Conservation (phyloP, 768 basidiomycete genomes). For the Dendrothele bispora region DNA sequence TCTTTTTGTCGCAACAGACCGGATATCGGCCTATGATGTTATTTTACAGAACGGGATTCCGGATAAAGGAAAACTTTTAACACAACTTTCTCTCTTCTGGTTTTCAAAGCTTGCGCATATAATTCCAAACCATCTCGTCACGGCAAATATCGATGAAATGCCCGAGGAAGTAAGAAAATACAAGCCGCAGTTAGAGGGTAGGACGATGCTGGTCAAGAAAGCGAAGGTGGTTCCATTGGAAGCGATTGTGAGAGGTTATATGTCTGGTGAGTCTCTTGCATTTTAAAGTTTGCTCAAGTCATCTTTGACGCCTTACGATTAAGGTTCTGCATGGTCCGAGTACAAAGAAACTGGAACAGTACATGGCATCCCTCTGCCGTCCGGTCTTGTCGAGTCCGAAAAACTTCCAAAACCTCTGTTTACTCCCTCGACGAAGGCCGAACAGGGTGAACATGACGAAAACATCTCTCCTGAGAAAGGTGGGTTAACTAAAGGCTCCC, state of each 20-base stretch:
- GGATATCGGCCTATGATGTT: slow-evolving; percentile 97
- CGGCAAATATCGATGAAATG: slow-evolving; percentile 76
- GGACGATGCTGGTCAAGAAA: slow-evolving; percentile 89
- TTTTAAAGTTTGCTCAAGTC: not conserved
- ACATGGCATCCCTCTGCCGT: slow-evolving; percentile 78
- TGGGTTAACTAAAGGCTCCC: slow-evolving; percentile 21
- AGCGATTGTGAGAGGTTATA: slow-evolving; percentile 93
- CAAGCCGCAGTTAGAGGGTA: slow-evolving; percentile 73
- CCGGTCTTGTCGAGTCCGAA: slow-evolving; percentile 81
- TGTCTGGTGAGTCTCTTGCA: slow-evolving; percentile 66
- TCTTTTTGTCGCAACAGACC: slow-evolving; percentile 92
- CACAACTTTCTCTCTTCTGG: slow-evolving; percentile 93
- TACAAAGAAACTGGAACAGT: slow-evolving; percentile 87
- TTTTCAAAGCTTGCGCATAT: slow-evolving; percentile 79
- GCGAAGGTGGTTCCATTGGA: slow-evolving; percentile 90
- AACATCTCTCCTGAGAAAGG: slow-evolving; percentile 88
- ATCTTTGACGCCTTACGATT: slow-evolving; percentile 1
- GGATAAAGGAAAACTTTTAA: slow-evolving; percentile 87
- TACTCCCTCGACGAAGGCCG: slow-evolving; percentile 97
- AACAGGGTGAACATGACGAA: slow-evolving; percentile 92
- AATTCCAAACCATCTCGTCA: slow-evolving; percentile 89
- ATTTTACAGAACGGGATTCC: slow-evolving; percentile 94
- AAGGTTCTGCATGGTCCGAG: slow-evolving; percentile 95
- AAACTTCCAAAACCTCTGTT: slow-evolving; percentile 83
- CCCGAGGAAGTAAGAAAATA: slow-evolving; percentile 76